Base-by-base conservation (phyloP, 768 basidiomycete genomes). In the Mrakia frigida region DNA sequence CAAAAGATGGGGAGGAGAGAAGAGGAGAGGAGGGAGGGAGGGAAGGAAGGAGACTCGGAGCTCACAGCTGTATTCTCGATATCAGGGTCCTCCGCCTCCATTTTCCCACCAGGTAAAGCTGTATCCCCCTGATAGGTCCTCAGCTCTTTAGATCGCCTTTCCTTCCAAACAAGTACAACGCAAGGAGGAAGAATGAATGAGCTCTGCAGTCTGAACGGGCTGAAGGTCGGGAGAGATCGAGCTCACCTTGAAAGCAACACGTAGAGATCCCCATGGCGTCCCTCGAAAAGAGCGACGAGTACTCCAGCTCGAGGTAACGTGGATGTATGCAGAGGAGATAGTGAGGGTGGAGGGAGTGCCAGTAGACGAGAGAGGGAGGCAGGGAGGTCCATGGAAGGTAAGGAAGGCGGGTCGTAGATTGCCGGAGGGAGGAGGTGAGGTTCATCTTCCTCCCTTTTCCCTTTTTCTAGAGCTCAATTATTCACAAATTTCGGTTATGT, bases 31-130 rank as follows among this genome's bases (percentile, higher is more conserved):
- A 43, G 43, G 68, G 68, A 41, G 33, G 11, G 39, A 6, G 16
- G 9, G 28, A 23, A 14, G 25, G 37, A 23, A 46, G n/a, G n/a
- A 39, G 37, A 25, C 33, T 37, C 21, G n/a, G 31, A 56, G 39
- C 71, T 39, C 59, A 72, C 71, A 16, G 73, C 73, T 13, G 60
- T 74, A 43, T 61, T 53, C 35, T 74, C 73, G 43, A 74, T 50
- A n/a, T 23, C 21, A 23, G 56, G 28, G 21, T 74, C 73, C 43
- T 60, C 73, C 0, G 7, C 2, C 1, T 74, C 73, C 59, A 74
- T 65, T 11, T 41, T 74, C 14, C 73, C 73, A 21, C 73, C 73
- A 28, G 73, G 73, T 1, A 74, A 23, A 10, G 39, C 73, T 3
- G 73, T 68, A 41, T 68, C 65, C 6, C 65, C 65, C 37, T 68